Evolutionary conservation across 2,329 filamentous ascomycete species (phyloP).

Genomic region (Penicillium verrucosum): DNA sequence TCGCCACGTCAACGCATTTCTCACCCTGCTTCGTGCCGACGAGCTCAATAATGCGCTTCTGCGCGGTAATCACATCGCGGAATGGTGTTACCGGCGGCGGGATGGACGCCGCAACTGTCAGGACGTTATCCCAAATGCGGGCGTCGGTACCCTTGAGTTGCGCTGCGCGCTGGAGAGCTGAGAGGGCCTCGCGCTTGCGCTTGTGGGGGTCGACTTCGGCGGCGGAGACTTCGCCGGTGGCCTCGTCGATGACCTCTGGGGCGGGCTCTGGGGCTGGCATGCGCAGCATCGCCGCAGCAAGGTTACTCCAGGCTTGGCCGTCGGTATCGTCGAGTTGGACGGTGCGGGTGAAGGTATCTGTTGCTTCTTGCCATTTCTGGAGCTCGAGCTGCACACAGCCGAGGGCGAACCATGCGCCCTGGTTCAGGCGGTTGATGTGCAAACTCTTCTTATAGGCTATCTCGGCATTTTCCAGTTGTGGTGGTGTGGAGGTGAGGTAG

Average conservation of each 20-base stretch:
- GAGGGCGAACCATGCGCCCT: conserved; percentile 82
- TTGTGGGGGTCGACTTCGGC: conserved; percentile 52
- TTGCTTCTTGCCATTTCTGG: conserved; percentile 71
- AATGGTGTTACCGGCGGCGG: conserved; percentile 65
- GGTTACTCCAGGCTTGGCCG: conserved; percentile 90
- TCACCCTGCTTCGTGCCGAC: conserved; percentile 66
- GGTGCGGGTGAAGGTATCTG: conserved; percentile 76
- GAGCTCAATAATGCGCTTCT: conserved; percentile 72
- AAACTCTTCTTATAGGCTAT: conserved; percentile 77
- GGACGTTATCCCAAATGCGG: conserved; percentile 95
- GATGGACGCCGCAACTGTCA: conserved; percentile 78
- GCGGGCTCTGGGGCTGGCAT: conserved; percentile 34
- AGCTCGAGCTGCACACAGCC: conserved; percentile 84
- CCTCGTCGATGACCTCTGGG: conserved; percentile 29
- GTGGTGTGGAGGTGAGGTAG: conserved; percentile 61
- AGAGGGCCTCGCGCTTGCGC: conserved; percentile 70
- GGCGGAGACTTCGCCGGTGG: conserved; percentile 20
- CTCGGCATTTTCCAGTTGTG: conserved; percentile 65
- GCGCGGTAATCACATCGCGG: conserved; percentile 70
- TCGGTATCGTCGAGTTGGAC: conserved; percentile 85
- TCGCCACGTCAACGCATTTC: conserved; percentile 69
- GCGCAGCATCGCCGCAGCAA: conserved; percentile 76
- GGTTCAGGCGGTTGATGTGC: conserved; percentile 73
- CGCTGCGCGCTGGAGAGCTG: conserved; percentile 83
- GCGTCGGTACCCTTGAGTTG: conserved; percentile 79